Conservation (phyloP, 306 rosid species). For the Herpetospermum pedunculosum region DNA sequence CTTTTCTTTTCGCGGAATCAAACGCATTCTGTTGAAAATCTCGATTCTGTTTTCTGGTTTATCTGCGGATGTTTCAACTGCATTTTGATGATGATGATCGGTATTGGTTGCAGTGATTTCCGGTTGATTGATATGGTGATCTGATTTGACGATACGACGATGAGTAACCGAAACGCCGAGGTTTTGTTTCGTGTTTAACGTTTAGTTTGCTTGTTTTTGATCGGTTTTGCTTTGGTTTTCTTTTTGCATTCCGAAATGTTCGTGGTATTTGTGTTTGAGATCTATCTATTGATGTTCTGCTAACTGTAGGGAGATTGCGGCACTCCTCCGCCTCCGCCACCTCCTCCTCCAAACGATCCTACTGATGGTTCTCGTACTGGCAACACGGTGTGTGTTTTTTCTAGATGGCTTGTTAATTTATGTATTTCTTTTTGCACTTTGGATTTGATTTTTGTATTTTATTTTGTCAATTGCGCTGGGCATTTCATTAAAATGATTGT, state of each 20-base stretch:
- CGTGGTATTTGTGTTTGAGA: neutral
- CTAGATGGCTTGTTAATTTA: neutral
- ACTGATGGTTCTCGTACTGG: slow-evolving; percentile 32
- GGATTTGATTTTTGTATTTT: neutral
- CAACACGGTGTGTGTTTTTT: slow-evolving; percentile 45
- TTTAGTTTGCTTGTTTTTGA: neutral
- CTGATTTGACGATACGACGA: slow-evolving; percentile 52
- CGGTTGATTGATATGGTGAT: slow-evolving; percentile 28
- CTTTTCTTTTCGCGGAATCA: neutral
- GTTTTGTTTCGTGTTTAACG: slow-evolving; percentile 15
- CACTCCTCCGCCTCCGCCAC: slow-evolving; percentile 35
- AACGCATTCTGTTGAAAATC: neutral
- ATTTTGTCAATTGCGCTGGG: neutral
- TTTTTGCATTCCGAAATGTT: neutral
- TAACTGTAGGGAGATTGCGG: slow-evolving; percentile 53
- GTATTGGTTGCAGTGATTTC: slow-evolving; percentile 19
- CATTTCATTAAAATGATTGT: too few species aligned
- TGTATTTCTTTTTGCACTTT: neutral
- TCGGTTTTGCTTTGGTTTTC: neutral
- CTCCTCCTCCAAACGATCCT: slow-evolving; percentile 25
- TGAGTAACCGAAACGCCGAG: slow-evolving; percentile 62
- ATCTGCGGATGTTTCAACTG: neutral
- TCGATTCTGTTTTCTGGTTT: neutral
- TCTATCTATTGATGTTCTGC: slow-evolving; percentile 9
- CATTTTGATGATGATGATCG: slow-evolving; percentile 19